Conservation (phyloP, 306 rosid species). For the Macrotyloma uniflorum region DNA sequence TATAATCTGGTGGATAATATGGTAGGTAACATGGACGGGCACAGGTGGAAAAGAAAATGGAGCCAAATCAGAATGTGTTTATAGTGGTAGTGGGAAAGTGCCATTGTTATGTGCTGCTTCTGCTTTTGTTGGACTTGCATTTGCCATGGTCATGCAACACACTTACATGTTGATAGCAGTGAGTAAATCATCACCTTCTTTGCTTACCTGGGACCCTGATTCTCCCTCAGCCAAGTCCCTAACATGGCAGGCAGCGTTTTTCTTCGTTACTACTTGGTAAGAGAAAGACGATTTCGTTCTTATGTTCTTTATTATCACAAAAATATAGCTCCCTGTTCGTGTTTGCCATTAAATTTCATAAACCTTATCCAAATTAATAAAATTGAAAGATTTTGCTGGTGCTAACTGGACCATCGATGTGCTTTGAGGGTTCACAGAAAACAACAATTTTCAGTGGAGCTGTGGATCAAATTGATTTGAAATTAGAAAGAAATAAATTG, state of each 20-base stretch:
- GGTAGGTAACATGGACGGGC: slow-evolving; percentile 65
- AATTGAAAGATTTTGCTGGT: background rate
- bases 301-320: background rate
- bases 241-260: slow-evolving; percentile 75
- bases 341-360: background rate
- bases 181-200: slow-evolving; percentile 67
- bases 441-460: slow-evolving; percentile 3
- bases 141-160: slow-evolving; percentile 68
- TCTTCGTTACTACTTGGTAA: slow-evolving; percentile 87
- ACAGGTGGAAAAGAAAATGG: slow-evolving; percentile 42
- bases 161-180: slow-evolving; percentile 71
- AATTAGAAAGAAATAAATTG: background rate
- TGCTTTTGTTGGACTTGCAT: slow-evolving; percentile 81
- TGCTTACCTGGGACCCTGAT: slow-evolving; percentile 60
- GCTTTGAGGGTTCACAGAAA: background rate
- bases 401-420: background rate
- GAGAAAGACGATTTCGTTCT: background rate
- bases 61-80: slow-evolving; percentile 61
- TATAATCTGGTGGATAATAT: background rate
- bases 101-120: slow-evolving; percentile 71
- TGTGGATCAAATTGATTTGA: background rate
- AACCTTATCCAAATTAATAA: background rate
- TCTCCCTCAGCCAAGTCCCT: slow-evolving; percentile 60
- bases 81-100: slow-evolving; percentile 75
- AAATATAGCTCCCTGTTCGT: background rate